phyloP scores from a whole-genome alignment of 345 rosid genomes.

The Lepidium aucheri region DNA sequence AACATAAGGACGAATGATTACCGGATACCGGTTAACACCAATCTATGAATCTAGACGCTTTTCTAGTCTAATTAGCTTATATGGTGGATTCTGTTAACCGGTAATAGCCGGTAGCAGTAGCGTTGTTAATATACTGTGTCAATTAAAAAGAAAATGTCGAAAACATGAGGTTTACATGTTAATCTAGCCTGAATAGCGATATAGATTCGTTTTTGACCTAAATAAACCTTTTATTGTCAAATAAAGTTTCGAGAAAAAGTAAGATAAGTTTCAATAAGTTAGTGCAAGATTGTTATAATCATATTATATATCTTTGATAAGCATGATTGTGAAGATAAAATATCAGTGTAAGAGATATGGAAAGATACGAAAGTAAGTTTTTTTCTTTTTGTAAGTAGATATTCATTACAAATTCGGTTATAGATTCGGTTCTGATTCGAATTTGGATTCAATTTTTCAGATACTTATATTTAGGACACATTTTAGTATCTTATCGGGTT shows the following conservation, averaged over 20 bases:
- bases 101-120: conserved; percentile 15
- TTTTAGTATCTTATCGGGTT: too few species aligned
- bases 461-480: too few species aligned
- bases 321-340: too few species aligned
- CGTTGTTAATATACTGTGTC: conserved; percentile 1
- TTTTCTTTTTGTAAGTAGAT: too few species aligned
- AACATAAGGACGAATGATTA: not conserved
- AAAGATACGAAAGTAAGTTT: too few species aligned
- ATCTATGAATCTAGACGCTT: conserved; percentile 14
- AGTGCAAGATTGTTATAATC: not conserved
- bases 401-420: too few species aligned
- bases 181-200: conserved; percentile 7
- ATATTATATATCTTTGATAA: too few species aligned
- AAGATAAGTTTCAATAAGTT: not conserved
- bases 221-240: not conserved
- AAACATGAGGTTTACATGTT: not conserved
- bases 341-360: too few species aligned
- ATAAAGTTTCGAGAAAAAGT: not conserved
- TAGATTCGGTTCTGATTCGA: too few species aligned
- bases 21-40: not conserved
- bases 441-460: too few species aligned
- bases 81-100: not conserved
- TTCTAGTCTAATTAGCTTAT: not conserved
- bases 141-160: not conserved
- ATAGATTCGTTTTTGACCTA: conserved; percentile 26